Conservation (phyloP, 2,329 filamentous ascomycete genomes). For the Emmonsia crescens region DNA sequence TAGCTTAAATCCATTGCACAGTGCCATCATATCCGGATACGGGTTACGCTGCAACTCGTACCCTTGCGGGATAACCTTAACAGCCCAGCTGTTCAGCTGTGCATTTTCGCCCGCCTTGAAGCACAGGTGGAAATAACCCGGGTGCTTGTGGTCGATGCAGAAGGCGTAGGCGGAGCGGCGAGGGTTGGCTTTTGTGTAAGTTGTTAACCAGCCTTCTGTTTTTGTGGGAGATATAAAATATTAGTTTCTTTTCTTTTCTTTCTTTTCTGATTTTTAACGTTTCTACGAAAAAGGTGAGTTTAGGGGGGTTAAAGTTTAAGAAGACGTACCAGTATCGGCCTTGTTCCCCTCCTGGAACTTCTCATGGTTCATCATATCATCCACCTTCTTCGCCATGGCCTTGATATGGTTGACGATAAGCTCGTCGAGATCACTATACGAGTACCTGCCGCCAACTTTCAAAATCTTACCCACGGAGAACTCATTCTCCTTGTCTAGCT, state of each 20-base stretch:
- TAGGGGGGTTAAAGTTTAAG: not conserved
- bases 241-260: not conserved
- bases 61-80: constrained; percentile 85
- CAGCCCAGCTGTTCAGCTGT: constrained; percentile 64
- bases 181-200: constrained; percentile 92
- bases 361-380: constrained; percentile 88
- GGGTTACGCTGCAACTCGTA: constrained; percentile 81
- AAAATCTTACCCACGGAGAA: constrained; percentile 83
- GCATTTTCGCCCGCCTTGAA: constrained; percentile 82
- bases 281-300: too few relatives aligned
- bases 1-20: constrained; percentile 96
- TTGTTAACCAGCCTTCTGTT: constrained; percentile 85
- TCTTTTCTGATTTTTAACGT: too few relatives aligned
- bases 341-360: constrained; percentile 80
- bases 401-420: constrained; percentile 95
- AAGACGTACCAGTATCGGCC: constrained; percentile 66
- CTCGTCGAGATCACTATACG: constrained; percentile 92
- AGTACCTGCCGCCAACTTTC: constrained; percentile 77
- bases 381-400: constrained; percentile 94
- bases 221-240: constrained; percentile 3
- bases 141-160: constrained; percentile 83
- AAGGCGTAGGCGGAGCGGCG: constrained; percentile 90
- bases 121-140: constrained; percentile 90
- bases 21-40: constrained; percentile 87
- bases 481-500: constrained; percentile 93